Evolutionary conservation across 768 basidiomycete species (phyloP).

Genomic region (Sarcodon sp.): DNA sequence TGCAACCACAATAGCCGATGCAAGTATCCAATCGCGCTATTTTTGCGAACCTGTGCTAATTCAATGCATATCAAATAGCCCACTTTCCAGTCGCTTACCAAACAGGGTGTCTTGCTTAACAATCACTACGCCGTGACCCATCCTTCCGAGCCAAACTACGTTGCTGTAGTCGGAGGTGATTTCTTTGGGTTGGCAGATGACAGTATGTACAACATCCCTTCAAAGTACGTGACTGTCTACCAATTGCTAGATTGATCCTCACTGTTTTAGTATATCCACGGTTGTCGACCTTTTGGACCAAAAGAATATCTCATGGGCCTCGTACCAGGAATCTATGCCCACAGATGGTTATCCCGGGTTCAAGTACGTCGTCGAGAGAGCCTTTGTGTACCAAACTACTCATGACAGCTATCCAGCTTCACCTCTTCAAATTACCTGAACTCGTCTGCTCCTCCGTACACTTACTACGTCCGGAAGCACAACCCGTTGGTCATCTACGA

Average conservation of each 20-base stretch:
- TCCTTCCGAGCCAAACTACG: constrained; percentile 52
- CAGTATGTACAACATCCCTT: constrained; percentile 14
- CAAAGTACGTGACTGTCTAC: constrained; percentile 6
- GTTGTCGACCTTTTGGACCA: constrained; percentile 48
- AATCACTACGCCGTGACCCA: constrained; percentile 39
- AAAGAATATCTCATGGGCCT: constrained; percentile 43
- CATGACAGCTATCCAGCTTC: constrained; percentile 12
- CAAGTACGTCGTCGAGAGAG: constrained; percentile 15
- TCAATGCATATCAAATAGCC: constrained; percentile 3
- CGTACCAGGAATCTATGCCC: constrained; percentile 35
- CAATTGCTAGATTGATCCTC: background rate
- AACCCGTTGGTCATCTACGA: constrained; percentile 39
- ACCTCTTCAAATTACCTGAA: constrained; percentile 25
- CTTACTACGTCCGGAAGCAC: constrained; percentile 46
- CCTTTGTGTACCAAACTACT: constrained; percentile 7
- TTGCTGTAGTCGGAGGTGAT: constrained; percentile 36
- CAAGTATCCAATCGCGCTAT: constrained; percentile 1
- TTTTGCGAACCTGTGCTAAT: background rate
- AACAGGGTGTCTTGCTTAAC: constrained; percentile 31
- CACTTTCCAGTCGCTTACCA: constrained; percentile 24
- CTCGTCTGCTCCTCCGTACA: constrained; percentile 20
- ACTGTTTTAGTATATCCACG: constrained; percentile 34
- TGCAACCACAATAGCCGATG: constrained; percentile 10
- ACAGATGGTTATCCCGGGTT: constrained; percentile 16
- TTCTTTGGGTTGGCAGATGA: constrained; percentile 39